Base-by-base conservation (phyloP, 192 early-diverging fungal species). In the Diversispora eburnea region DNA sequence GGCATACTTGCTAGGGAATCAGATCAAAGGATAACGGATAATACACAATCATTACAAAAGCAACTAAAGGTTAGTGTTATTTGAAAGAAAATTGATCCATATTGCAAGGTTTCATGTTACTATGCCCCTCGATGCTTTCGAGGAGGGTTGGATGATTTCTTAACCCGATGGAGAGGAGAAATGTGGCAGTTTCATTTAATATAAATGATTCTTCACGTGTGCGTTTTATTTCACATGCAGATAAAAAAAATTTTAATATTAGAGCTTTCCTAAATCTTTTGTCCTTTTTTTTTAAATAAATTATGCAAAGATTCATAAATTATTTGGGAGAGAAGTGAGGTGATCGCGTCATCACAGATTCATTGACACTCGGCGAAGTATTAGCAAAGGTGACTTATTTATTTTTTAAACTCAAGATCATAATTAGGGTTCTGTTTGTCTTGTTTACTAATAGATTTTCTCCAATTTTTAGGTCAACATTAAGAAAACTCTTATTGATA, bases 281-380 rank as follows among this genome's bases (percentile, higher is more conserved):
- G 13, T 72, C 59, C 22, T 59, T 55, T 72, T 72, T 47, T 57
- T 64, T 64, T 64, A n/a, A 39, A 72, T 20, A 17, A 25, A 72
- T 58, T 45, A 59, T 49, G 59, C 55, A 59, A 72, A 19, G 70
- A 55, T 49, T 41, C 70, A 41, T n/a, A 72, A 72, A 72, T 72
- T 25, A 57, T 72, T 15, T 72, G 70, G 70, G 56, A 72, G 51
- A 72, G 56, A 72, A 72, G 70, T 72, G 70, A 59, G 54, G 70
- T 61, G 70, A 72, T 72, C 48, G 55, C 56, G 48, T 49, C 51
- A 33, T 72, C 70, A 49, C 70, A 72, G 22, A 47, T 72, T 72
- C 56, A 59, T 72, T 72, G 52, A 72, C 70, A 49, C 48, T 58
- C 70, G 59, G 70, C 41, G 70, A 72, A 72, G 15, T 72, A 49